Conservation (phyloP, 495 filamentous ascomycete genomes). For the Podospora pseudoanserina region DNA sequence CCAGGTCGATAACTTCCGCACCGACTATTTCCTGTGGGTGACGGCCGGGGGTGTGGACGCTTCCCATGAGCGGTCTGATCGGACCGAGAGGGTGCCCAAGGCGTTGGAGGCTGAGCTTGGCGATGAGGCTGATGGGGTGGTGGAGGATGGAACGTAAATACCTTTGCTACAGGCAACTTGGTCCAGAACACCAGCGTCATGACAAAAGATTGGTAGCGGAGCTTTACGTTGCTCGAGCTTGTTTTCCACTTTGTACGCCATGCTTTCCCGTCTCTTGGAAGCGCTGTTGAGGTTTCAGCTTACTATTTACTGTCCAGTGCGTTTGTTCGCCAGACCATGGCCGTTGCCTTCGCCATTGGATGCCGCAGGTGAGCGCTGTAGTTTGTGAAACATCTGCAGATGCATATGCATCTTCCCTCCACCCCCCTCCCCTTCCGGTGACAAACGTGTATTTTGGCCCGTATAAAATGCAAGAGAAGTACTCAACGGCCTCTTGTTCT, state of each 20-base stretch:
- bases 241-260: neutral
- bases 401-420: neutral
- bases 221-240: neutral
- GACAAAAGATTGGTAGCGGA: neutral
- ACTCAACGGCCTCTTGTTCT: neutral
- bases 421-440: neutral
- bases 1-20: slow-evolving; percentile 73
- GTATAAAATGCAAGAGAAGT: neutral
- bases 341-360: neutral
- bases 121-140: slow-evolving; percentile 37
- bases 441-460: neutral
- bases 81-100: slow-evolving; percentile 31
- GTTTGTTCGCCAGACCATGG: neutral
- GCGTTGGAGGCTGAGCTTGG: slow-evolving; percentile 38
- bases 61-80: slow-evolving; percentile 40
- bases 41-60: slow-evolving; percentile 61
- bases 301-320: no score
- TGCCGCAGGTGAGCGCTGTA: neutral
- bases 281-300: no score
- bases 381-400: neutral
- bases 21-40: slow-evolving; percentile 71
- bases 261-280: no score
- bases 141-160: slow-evolving; percentile 28
- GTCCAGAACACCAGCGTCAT: neutral
- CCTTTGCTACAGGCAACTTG: neutral